Percentiles rank a stretch among this genome's conserved stretches.
Conservation (phyloP, 495 filamentous ascomycete species). For the Oidiodendron maius region DNA sequence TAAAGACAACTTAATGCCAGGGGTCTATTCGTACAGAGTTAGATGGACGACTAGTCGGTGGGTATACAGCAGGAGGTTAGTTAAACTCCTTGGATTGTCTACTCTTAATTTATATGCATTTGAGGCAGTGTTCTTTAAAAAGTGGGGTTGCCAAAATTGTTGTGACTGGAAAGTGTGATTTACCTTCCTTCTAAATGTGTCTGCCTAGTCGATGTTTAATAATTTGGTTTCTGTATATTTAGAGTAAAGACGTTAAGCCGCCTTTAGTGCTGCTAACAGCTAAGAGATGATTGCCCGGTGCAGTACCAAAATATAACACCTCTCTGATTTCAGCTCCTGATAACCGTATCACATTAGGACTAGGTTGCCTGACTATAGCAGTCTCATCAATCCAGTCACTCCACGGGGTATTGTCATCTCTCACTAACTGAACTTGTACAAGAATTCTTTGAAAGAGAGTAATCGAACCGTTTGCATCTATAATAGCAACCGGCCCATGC, state of each 20-base stretch:
- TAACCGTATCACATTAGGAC: background rate
- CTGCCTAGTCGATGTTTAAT: too few species aligned
- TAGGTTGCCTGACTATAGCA: background rate
- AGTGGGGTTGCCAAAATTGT: too few species aligned
- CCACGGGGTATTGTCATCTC: slow-evolving; percentile 1
- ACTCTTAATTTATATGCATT: too few species aligned
- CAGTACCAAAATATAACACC: background rate
- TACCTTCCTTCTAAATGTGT: too few species aligned
- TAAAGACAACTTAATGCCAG: too few species aligned
- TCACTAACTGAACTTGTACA: background rate
- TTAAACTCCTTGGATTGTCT: too few species aligned
- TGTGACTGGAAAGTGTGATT: too few species aligned
- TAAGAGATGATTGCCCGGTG: background rate
- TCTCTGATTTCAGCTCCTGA: background rate
- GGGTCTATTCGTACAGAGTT: too few species aligned
- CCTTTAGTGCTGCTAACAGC: background rate
- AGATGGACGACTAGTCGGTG: too few species aligned
- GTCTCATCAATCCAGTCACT: background rate
- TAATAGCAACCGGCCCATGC: background rate
- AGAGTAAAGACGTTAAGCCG: background rate
- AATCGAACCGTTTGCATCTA: background rate
- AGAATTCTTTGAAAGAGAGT: background rate
- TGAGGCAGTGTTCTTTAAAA: too few species aligned
- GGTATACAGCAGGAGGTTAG: too few species aligned
- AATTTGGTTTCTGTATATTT: too few species aligned